Conservation (phyloP, 257 asterid genomes). For the Buddleja alternifolia region DNA sequence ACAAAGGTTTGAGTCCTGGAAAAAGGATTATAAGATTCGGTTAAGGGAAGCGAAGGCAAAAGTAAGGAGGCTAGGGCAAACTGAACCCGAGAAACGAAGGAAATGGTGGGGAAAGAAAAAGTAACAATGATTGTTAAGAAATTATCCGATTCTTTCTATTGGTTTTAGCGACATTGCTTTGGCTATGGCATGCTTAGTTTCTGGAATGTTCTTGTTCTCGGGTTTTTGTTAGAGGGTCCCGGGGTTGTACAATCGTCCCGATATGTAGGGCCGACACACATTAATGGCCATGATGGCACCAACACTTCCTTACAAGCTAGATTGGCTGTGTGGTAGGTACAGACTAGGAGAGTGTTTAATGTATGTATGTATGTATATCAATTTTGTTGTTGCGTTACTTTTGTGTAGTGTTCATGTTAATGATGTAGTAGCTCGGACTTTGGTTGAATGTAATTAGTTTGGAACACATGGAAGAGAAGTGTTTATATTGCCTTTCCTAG, state of each 20-base stretch:
- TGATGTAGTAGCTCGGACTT: conserved; percentile 2
- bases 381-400: conserved; percentile 33
- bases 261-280: no score
- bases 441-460: conserved; percentile 31
- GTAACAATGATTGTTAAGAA: conserved; percentile 30
- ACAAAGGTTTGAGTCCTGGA: conserved; percentile 70
- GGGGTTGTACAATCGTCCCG: no score
- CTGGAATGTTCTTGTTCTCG: not conserved
- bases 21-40: conserved; percentile 69
- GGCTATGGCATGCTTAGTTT: not conserved
- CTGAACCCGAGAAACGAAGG: conserved; percentile 62
- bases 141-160: not conserved
- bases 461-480: conserved; percentile 14
- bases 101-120: conserved; percentile 81
- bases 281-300: no score
- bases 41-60: conserved; percentile 66
- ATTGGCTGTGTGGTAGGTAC: not conserved
- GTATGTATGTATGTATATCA: conserved; percentile 29
- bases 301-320: not conserved
- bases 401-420: conserved; percentile 37
- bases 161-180: conserved; percentile 6
- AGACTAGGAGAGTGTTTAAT: conserved; percentile 19
- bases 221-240: no score
- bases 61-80: conserved; percentile 46
- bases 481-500: conserved; percentile 17